Conservation (phyloP, 2,329 filamentous ascomycete species). For the Penicillium freii region DNA sequence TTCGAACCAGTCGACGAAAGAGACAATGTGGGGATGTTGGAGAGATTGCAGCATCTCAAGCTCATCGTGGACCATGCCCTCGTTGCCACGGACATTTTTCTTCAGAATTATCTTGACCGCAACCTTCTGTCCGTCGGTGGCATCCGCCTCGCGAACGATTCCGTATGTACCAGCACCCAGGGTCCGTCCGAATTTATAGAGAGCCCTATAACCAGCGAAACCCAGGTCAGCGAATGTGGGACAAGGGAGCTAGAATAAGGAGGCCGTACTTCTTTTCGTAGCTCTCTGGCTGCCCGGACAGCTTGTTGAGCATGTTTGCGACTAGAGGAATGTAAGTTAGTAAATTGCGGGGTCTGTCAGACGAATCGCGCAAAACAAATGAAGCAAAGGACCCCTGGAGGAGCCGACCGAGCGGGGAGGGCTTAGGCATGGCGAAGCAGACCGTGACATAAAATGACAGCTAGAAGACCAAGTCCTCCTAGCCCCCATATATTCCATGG, state of each 20-base stretch:
- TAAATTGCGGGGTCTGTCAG: background rate
- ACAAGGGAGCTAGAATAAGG: background rate
- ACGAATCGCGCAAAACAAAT: conserved; percentile 4
- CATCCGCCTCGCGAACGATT: conserved; percentile 92
- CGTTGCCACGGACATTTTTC: conserved; percentile 98
- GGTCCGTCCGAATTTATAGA: conserved; percentile 89
- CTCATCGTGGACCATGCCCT: conserved; percentile 98
- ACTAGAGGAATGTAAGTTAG: conserved; percentile 53
- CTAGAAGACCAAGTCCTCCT: background rate
- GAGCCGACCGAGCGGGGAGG: conserved; percentile 16
- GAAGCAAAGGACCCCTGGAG: conserved; percentile 4
- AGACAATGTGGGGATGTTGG: conserved; percentile 92
- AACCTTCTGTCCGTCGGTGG: conserved; percentile 72
- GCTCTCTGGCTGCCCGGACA: conserved; percentile 93
- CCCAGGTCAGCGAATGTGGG: conserved; percentile 7
- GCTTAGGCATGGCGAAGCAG: background rate
- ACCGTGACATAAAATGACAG: conserved; percentile 3
- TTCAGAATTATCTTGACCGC: conserved; percentile 99
- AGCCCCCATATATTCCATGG: conserved; percentile 11
- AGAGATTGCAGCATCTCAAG: conserved; percentile 88
- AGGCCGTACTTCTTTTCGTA: conserved; percentile 89
- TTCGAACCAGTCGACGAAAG: conserved; percentile 98
- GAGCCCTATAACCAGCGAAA: conserved; percentile 56
- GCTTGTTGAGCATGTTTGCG: conserved; percentile 87
- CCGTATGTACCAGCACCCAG: conserved; percentile 97